Percentiles rank a stretch among this genome's conserved stretches.
phyloP scores from a whole-genome alignment of 768 basidiomycete species.

The Trametes villosa region DNA sequence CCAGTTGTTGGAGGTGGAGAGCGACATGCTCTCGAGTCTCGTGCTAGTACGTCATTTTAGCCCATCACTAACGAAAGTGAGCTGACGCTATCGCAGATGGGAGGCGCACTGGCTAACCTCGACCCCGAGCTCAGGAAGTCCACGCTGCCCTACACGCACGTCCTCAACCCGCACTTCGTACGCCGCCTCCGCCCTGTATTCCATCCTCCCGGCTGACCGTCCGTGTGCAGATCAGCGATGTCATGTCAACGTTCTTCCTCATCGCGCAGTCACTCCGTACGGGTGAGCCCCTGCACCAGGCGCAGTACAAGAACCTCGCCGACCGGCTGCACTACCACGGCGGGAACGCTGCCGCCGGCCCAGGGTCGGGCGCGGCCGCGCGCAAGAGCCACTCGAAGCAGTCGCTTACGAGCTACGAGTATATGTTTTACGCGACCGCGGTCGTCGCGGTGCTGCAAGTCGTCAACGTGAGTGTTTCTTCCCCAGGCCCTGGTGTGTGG shows the following conservation, averaged over 20 bases:
- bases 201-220: neutral
- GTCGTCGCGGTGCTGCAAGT: conserved; percentile 45
- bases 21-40: conserved; percentile 43
- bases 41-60: neutral
- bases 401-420: conserved; percentile 34
- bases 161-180: conserved; percentile 61
- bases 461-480: conserved; percentile 30
- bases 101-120: conserved; percentile 46
- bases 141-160: conserved; percentile 48
- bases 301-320: conserved; percentile 45
- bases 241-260: conserved; percentile 47
- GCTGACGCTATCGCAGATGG: conserved; percentile 36
- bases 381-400: conserved; percentile 17
- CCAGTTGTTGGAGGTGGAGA: conserved; percentile 44
- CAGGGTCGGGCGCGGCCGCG: neutral
- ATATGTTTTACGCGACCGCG: conserved; percentile 45
- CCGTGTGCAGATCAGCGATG: conserved; percentile 42
- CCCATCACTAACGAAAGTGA: neutral
- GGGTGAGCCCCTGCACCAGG: conserved; percentile 48
- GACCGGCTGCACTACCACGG: conserved; percentile 53
- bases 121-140: conserved; percentile 45
- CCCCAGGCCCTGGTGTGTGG: neutral
- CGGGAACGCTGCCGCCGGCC: conserved; percentile 15
- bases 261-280: conserved; percentile 50
- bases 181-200: conserved; percentile 21